phyloP scores from a whole-genome alignment of 495 filamentous ascomycete genomes.

The Lasiosphaeriaceae sp. region DNA sequence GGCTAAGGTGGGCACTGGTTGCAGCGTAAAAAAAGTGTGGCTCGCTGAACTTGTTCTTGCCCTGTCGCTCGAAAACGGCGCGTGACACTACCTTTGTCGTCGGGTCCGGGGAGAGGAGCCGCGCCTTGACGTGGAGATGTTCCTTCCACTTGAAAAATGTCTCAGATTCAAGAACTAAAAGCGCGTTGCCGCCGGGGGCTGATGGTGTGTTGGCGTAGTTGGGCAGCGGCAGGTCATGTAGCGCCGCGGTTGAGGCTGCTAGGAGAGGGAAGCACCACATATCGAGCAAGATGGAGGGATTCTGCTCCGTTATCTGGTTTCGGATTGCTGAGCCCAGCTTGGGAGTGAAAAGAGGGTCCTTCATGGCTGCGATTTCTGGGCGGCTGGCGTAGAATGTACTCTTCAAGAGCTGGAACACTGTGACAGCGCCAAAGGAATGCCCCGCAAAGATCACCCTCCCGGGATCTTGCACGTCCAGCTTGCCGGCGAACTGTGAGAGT shows the following conservation, averaged over 20 bases:
- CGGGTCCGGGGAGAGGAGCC: slow-evolving; percentile 51
- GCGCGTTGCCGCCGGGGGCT: slow-evolving; percentile 41
- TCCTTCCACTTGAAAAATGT: slow-evolving; percentile 68
- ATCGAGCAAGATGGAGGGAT: slow-evolving; percentile 62
- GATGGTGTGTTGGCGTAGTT: slow-evolving; percentile 43
- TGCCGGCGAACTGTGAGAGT: slow-evolving; percentile 48
- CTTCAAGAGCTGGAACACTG: slow-evolving; percentile 68
- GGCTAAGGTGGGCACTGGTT: slow-evolving; percentile 63
- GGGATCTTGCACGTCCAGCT: slow-evolving; percentile 62
- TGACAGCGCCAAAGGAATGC: slow-evolving; percentile 73
- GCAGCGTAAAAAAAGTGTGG: slow-evolving; percentile 62
- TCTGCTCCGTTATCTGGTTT: slow-evolving; percentile 58
- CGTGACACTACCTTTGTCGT: slow-evolving; percentile 22
- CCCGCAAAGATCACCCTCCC: slow-evolving; percentile 68
- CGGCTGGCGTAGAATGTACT: slow-evolving; percentile 57
- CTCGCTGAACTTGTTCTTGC: slow-evolving; percentile 21
- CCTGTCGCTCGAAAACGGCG: slow-evolving; percentile 20
- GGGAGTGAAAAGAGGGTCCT: slow-evolving; percentile 47
- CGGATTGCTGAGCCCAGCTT: slow-evolving; percentile 42
- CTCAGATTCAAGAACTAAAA: slow-evolving; percentile 64
- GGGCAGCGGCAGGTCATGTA: slow-evolving; percentile 64
- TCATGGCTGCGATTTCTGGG: slow-evolving; percentile 23
- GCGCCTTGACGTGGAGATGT: slow-evolving; percentile 58
- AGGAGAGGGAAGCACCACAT: slow-evolving; percentile 69
- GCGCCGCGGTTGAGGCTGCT: slow-evolving; percentile 47